Evolutionary conservation across 2,329 filamentous ascomycete genomes (phyloP), one percentile per base, ranked within the genome.

Genomic region (Fusarium sp.): DNA sequence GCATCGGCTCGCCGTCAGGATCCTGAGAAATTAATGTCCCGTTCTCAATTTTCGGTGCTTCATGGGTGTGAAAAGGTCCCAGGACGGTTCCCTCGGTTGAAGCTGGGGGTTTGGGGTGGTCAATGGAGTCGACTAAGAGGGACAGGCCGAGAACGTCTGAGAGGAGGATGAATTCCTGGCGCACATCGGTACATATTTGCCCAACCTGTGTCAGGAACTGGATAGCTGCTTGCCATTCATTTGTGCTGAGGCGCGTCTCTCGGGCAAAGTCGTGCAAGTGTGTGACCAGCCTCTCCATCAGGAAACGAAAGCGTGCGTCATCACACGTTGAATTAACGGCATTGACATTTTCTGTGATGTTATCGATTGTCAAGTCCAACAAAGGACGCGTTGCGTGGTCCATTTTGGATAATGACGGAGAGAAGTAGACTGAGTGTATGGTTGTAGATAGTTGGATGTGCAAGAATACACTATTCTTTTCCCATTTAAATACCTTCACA

Each of bases 51-150:
- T 79, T 66, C 12, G 89, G 84, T 6, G 92, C 92, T 75, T 94
- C 92, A 80, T 93, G 91, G 0, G 91, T 93, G 84, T 94, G 92
- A 84, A 94, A 94, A 27, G 93, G 93, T 0, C 93, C 93, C 0
- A 95, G 87, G 22, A 95, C 92, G 1, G 92, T 93, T 71, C 93
- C 92, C 82, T 94, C 92, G 10, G 93, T 95, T 33, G 87, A 88
- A 55, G 85, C 81, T 2, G 87, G 76, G 0, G 91, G 92, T 81
- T 94, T 94, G 16, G 93, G 93, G 81, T 94, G 92, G 82, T 94
- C 91, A 81, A 95, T 94, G 65, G 88, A 87, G 83, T 95, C 93
- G 74, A 95, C 90, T 10, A 95, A 89, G 64, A 94, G 87, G n/a
- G 92, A 94, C 33, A 95, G 87, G 16, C 93, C 93, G 33, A 95